phyloP scores from a whole-genome alignment of 257 asterid genomes.

The Scutellaria baicalensis region DNA sequence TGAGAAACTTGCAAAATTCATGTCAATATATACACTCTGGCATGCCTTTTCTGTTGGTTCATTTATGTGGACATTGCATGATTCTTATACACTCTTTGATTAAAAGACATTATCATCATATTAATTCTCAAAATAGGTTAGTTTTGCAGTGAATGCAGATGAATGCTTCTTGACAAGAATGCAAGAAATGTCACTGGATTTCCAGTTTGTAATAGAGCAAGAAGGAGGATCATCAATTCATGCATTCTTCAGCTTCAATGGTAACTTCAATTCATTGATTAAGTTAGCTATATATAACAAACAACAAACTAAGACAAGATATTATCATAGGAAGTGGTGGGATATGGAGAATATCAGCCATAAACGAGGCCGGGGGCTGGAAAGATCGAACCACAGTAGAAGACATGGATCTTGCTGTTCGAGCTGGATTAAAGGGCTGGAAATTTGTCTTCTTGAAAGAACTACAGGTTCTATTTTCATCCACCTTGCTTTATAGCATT shows the following conservation, averaged over 20 bases:
- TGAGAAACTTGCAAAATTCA: no score
- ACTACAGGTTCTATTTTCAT: slow-evolving; percentile 7
- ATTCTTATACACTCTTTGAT: no score
- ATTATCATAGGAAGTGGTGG: slow-evolving; percentile 39
- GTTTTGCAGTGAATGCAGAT: slow-evolving; percentile 52
- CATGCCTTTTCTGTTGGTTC: no score
- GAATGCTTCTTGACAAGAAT: slow-evolving; percentile 71
- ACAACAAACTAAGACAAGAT: not conserved
- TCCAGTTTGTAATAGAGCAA: slow-evolving; percentile 60
- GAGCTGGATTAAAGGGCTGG: slow-evolving; percentile 48
- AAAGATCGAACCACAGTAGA: slow-evolving; percentile 44
- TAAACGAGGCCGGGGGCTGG: slow-evolving; percentile 44
- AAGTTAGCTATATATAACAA: not conserved
- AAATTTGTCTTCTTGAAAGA: slow-evolving; percentile 36
- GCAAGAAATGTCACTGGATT: slow-evolving; percentile 67
- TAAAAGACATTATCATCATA: not conserved
- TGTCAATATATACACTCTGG: no score
- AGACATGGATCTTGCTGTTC: slow-evolving; percentile 49
- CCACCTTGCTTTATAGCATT: no score
- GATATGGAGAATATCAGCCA: slow-evolving; percentile 39
- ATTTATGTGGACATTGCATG: no score
- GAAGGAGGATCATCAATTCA: slow-evolving; percentile 63
- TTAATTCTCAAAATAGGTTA: not conserved
- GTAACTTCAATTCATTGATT: slow-evolving; percentile 15
- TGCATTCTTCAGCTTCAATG: slow-evolving; percentile 66